phyloP scores from a whole-genome alignment of 2,329 filamentous ascomycete species.

The Dryadomyces quercus-mongolicae region DNA sequence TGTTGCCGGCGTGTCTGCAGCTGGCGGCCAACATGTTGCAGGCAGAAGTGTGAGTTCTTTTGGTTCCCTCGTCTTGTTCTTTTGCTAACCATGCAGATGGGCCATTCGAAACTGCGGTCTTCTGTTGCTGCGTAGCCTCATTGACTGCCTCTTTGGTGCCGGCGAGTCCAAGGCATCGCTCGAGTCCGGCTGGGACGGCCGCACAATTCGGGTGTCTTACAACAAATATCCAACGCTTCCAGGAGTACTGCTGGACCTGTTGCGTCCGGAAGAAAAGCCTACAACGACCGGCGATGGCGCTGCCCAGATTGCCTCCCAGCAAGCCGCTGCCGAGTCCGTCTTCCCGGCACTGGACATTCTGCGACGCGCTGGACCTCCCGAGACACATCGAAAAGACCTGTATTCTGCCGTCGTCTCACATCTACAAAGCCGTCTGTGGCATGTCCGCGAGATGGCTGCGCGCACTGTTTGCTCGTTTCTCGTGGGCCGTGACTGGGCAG shows the following conservation, averaged over 20 bases:
- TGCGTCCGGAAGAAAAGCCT: slow-evolving; percentile 24
- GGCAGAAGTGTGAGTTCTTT: slow-evolving; percentile 55
- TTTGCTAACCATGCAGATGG: slow-evolving; percentile 39
- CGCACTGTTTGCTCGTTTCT: slow-evolving; percentile 56
- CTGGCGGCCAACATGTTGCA: slow-evolving; percentile 72
- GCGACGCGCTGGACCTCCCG: slow-evolving; percentile 56
- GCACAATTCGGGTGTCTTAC: slow-evolving; percentile 54
- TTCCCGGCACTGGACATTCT: slow-evolving; percentile 78
- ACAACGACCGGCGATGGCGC: not conserved
- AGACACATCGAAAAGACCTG: slow-evolving; percentile 40
- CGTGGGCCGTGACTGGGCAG: slow-evolving; percentile 36
- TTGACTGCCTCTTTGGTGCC: slow-evolving; percentile 66
- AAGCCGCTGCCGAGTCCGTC: slow-evolving; percentile 51
- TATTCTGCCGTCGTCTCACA: slow-evolving; percentile 47
- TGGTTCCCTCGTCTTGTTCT: not conserved
- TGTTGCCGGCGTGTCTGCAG: slow-evolving; percentile 61
- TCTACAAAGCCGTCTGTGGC: slow-evolving; percentile 61
- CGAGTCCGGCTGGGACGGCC: slow-evolving; percentile 52
- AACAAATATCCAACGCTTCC: slow-evolving; percentile 56
- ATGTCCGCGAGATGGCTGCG: slow-evolving; percentile 70
- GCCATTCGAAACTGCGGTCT: slow-evolving; percentile 88
- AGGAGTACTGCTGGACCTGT: slow-evolving; percentile 48
- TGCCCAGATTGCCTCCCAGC: slow-evolving; percentile 11
- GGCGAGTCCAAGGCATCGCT: slow-evolving; percentile 55
- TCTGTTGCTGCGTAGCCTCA: slow-evolving; percentile 75